These are phyloP conservation scores for Hypoxylon sp. DNA, from an alignment of 2,329 filamentous ascomycete species.

Conservation along the genomic window DNA sequence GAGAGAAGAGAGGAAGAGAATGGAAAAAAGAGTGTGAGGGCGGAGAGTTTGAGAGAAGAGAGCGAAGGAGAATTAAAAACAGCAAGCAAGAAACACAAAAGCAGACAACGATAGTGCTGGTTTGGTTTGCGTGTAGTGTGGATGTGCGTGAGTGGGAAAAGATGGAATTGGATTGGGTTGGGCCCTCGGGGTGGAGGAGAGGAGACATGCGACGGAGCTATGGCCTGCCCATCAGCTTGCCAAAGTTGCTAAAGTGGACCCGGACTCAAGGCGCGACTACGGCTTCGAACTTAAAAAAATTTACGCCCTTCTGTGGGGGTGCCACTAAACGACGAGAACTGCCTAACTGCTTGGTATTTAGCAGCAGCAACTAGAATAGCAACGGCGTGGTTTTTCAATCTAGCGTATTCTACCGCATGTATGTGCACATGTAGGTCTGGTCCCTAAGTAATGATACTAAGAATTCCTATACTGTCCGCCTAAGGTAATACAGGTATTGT, in stretches of 20 bases:
- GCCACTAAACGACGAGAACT: conserved; percentile 30
- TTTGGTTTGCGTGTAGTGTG: conserved; percentile 51
- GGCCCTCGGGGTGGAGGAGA: conserved; percentile 43
- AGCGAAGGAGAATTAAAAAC: conserved; percentile 58
- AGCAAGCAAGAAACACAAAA: conserved; percentile 50
- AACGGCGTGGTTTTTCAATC: conserved; percentile 10
- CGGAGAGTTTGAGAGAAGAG: conserved; percentile 45
- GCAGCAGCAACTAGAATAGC: conserved; percentile 27
- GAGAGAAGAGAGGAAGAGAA: conserved; percentile 42
- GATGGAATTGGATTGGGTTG: conserved; percentile 43
- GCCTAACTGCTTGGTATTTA: conserved; percentile 14
- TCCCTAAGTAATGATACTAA: background rate
- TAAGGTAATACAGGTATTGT: background rate
- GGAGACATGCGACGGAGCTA: conserved; percentile 30
- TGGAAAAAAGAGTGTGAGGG: conserved; percentile 45
- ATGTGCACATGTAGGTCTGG: conserved; percentile 10
- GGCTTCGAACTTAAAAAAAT: conserved; percentile 39
- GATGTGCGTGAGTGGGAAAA: conserved; percentile 50
- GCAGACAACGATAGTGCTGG: conserved; percentile 53
- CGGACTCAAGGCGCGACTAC: conserved; percentile 34
- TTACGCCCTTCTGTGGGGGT: conserved; percentile 26
- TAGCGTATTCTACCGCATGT: background rate
- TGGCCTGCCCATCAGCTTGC: conserved; percentile 24
- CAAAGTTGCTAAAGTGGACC: conserved; percentile 39
- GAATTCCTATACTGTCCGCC: conserved; percentile 3